Evolutionary conservation across 2,329 filamentous ascomycete genomes (phyloP), one percentile per base, ranked within the genome.

Genomic region (Talaromyces piceae): DNA sequence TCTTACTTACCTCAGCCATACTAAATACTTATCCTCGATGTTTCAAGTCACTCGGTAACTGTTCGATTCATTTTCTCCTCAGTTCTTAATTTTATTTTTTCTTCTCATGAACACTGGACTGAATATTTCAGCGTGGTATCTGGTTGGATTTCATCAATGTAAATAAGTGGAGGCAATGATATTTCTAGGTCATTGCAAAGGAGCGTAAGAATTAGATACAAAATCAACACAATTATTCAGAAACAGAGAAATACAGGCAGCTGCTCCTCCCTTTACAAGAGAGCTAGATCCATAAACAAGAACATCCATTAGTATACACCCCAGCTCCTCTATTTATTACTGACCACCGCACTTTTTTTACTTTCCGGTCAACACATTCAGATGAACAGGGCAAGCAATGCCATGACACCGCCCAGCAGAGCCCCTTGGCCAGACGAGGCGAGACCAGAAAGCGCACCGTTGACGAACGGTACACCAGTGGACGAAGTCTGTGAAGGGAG

Each of bases 321-420:
- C 16, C 33, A 2, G n/a, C 18, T 37, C 16, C 33, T 16, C 20
- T 23, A 23, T 6, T 20, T 18, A 39, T 20, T 18, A 23, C 16
- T 37, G 12, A 37, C 12, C 12, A 13, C 2, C 31, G 5, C 2
- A 5, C 3, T n/a, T 37, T 37, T 18, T 13, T 37, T 18, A 11
- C 37, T 41, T 41, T 20, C 16, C 22, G 1, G 31, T 6, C 16
- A n/a, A 37, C 20, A 16, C 47, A 37, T 49, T 18, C 51, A 55
- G 27, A 45, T 31, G 41, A 51, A 45, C 28, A 54, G 37, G 41
- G 25, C 49, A 30, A 53, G 45, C 52, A 63, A 78, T 58, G 78
- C 78, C 57, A 80, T 63, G 1, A 77, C 77, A 18, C 77, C 77
- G 37, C 73, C 75, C 54, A 80, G 57, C 58, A 80, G 55, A 28